Evolutionary conservation across 495 filamentous ascomycete genomes (phyloP), one percentile per base, ranked within the genome.

Genomic region (Penicillium paxilli): DNA sequence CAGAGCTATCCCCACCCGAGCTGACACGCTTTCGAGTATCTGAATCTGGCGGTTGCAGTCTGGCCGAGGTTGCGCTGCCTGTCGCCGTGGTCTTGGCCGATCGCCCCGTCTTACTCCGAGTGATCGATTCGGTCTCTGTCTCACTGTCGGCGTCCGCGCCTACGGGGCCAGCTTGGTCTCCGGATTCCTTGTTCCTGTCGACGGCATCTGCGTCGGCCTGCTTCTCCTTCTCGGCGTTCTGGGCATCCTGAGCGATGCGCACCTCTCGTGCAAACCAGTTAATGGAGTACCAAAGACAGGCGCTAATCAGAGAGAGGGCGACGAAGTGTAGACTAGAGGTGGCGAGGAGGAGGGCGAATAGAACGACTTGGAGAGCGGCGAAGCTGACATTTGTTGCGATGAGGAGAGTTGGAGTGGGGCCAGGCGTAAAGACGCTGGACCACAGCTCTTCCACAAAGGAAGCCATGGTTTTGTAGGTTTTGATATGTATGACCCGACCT

Each of bases 191-290:
- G 47, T 68, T 73, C 63, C 69, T 66, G 55, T 64, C 63, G 44
- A 45, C 62, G 45, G 57, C 41, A 23, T 58, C 70, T 54, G 55
- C 47, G 57, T 51, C 61, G 46, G 44, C 65, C 28, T n/a, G n/a
- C n/a, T 69, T 65, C 62, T 68, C 60, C 54, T 72, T 62, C 65
- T 68, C 65, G 70, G 75, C 69, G 65, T 92, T 82, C 49, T 77
- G 77, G 19, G 69, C 74, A 62, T 89, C 85, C 37, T 67, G 64
- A 14, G 85, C 85, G 9, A 73, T 72, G 47, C 77, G 78, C 28
- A 98, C 76, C 76, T 98, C 94, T 20, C 69, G 67, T 35, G 91
- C 90, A 64, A 98, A 98, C 94, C 94, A 98, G 73, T 96, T 96
- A 71, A 98, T 96, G 19, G 86, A 83, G 70, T 80, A 88, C 94